phyloP scores from a whole-genome alignment of 2,329 filamentous ascomycete species.

The Magnaporthiopsis rhizophila region DNA sequence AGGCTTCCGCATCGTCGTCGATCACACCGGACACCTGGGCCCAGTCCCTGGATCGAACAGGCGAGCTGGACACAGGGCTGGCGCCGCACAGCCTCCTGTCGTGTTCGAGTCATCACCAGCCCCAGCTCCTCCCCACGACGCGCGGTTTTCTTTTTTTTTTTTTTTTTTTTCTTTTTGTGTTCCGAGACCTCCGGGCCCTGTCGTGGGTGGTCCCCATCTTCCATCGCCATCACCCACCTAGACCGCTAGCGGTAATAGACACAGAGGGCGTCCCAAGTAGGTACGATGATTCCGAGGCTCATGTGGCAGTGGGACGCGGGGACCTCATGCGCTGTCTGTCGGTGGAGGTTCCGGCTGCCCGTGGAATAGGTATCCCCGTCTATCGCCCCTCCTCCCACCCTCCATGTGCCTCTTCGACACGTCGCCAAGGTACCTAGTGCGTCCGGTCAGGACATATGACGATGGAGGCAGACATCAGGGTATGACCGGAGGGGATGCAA shows the following conservation, averaged over 20 bases:
- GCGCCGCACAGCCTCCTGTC: not conserved
- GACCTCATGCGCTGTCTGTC: not conserved
- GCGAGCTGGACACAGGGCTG: not conserved
- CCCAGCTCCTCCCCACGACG: not conserved
- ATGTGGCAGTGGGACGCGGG: not conserved
- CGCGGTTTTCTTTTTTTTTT: not conserved
- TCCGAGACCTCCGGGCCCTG: not conserved
- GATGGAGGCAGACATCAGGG: not conserved
- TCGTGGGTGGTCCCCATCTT: not conserved
- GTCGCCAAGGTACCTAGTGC: not conserved
- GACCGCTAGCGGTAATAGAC: not conserved
- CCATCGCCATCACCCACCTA: not conserved
- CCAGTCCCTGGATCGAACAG: not conserved
- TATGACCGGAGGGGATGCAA: not conserved
- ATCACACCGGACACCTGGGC: not conserved
- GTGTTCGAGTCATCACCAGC: not conserved
- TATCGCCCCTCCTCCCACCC: not conserved
- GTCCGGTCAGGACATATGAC: not conserved
- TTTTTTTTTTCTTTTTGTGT: not conserved
- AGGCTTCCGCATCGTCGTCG: not conserved
- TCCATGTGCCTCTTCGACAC: not conserved
- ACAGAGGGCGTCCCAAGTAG: not conserved
- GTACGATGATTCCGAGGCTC: not conserved
- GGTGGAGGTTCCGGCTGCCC: not conserved
- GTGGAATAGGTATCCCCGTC: slow-evolving; percentile 1